Evolutionary conservation across 2,329 filamentous ascomycete genomes (phyloP).

Genomic region (Cucurbitaria berberidis): DNA sequence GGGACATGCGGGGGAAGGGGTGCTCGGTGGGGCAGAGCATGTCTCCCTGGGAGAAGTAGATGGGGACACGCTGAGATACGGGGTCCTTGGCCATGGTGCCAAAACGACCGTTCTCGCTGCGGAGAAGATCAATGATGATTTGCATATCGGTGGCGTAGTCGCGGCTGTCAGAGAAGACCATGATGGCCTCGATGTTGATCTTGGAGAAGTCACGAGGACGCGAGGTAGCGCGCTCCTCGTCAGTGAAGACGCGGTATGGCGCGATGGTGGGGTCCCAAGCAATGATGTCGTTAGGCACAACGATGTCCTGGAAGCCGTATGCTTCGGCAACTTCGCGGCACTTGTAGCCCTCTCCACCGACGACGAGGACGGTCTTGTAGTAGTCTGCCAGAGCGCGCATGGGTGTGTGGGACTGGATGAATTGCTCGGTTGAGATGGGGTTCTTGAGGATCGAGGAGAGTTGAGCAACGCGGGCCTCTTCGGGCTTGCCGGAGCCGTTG

Average conservation of each 20-base stretch:
- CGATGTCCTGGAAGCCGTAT: conserved; percentile 76
- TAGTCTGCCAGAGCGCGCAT: conserved; percentile 79
- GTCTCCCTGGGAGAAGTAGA: conserved; percentile 74
- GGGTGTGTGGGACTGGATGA: conserved; percentile 78
- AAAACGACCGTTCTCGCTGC: conserved; percentile 70
- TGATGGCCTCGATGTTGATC: conserved; percentile 74
- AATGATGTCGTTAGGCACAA: conserved; percentile 75
- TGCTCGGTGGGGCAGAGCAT: conserved; percentile 65
- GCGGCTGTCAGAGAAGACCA: conserved; percentile 75
- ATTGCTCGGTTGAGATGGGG: conserved; percentile 72
- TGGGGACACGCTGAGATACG: conserved; percentile 69
- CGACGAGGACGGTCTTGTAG: conserved; percentile 76
- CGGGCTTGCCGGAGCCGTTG: conserved; percentile 76
- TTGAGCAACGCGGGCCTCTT: conserved; percentile 68
- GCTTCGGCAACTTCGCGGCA: conserved; percentile 75
- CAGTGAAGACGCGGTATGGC: conserved; percentile 71
- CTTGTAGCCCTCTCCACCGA: conserved; percentile 76
- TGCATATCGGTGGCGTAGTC: conserved; percentile 79
- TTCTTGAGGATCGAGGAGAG: conserved; percentile 69
- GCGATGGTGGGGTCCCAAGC: conserved; percentile 73
- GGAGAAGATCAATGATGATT: conserved; percentile 75
- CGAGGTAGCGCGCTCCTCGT: conserved; percentile 70
- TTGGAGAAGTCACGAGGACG: conserved; percentile 74
- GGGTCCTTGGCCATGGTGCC: conserved; percentile 71
- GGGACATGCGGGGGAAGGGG: conserved; percentile 71